Percentiles rank a stretch among this genome's conserved stretches.
phyloP scores from a whole-genome alignment of 495 filamentous ascomycete species.

The Hypoxylon intermedium region DNA sequence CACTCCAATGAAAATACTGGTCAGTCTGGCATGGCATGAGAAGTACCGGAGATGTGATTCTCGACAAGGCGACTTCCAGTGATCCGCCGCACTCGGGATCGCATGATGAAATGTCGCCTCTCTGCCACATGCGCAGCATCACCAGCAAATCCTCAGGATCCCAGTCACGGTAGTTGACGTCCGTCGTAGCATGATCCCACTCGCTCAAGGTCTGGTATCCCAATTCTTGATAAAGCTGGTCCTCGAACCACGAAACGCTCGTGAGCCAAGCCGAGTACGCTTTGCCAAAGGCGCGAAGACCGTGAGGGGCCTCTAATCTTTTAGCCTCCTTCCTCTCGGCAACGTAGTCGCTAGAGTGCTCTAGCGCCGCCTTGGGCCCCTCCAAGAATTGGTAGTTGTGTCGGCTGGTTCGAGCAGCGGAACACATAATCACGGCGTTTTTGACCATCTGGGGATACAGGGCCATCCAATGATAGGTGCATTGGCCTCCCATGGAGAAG shows the following conservation, averaged over 20 bases:
- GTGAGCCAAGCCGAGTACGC: slow-evolving; percentile 56
- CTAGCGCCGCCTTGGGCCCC: slow-evolving; percentile 53
- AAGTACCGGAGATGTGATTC: slow-evolving; percentile 49
- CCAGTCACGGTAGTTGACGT: slow-evolving; percentile 42
- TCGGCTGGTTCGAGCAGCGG: slow-evolving; percentile 49
- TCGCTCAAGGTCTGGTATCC: slow-evolving; percentile 47
- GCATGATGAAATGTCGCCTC: slow-evolving; percentile 48
- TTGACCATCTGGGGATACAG: slow-evolving; percentile 52
- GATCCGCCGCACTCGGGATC: slow-evolving; percentile 45
- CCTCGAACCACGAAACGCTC: slow-evolving; percentile 51
- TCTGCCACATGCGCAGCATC: slow-evolving; percentile 55
- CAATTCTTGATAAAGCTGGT: slow-evolving; percentile 47
- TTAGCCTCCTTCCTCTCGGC: slow-evolving; percentile 45
- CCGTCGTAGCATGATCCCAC: slow-evolving; percentile 43
- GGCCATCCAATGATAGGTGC: slow-evolving; percentile 55
- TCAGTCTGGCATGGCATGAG: slow-evolving; percentile 57
- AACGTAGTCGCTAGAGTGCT: slow-evolving; percentile 50
- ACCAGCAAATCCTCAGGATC: slow-evolving; percentile 55
- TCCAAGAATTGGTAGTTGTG: slow-evolving; percentile 60
- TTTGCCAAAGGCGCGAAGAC: slow-evolving; percentile 50
- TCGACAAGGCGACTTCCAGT: slow-evolving; percentile 45
- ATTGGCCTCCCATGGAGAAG: slow-evolving; percentile 59
- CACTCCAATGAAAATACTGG: slow-evolving; percentile 54
- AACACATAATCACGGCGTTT: slow-evolving; percentile 48
- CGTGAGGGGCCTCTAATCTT: slow-evolving; percentile 38